phyloP scores from a whole-genome alignment of 192 early-diverging fungal genomes.

The Hyaloraphidium curvatum region DNA sequence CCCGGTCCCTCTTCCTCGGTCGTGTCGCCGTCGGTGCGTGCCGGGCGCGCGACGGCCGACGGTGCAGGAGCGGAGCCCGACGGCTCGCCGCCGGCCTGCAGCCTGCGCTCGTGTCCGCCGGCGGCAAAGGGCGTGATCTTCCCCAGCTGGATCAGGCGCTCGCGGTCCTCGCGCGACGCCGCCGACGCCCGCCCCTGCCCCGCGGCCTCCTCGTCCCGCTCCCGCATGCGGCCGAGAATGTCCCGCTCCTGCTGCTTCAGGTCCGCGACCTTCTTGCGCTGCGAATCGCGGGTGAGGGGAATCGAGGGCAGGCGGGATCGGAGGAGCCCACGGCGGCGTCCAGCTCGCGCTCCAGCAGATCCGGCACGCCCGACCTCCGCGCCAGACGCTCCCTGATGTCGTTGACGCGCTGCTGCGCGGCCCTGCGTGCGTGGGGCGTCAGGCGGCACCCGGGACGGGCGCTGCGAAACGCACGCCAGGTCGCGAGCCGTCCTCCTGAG shows the following conservation, averaged over 20 bases:
- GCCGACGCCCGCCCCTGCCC: not conserved
- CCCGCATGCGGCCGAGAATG: conserved; percentile 20
- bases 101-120: too few species aligned
- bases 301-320: conserved; percentile 2
- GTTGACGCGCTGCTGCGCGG: conserved; percentile 10
- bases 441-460: conserved; percentile 7
- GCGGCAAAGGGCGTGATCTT: conserved; percentile 52
- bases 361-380: not conserved
- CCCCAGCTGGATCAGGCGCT: conserved; percentile 43
- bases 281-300: conserved; percentile 10
- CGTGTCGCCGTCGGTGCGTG: not conserved
- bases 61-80: not conserved
- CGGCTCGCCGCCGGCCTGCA: conserved; percentile 12
- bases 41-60: not conserved
- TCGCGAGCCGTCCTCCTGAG: conserved; percentile 20
- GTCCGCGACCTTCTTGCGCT: conserved; percentile 8
- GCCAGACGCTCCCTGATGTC: conserved; percentile 4
- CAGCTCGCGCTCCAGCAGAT: not conserved
- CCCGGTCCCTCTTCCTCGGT: conserved; percentile 6
- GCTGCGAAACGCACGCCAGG: conserved; percentile 7
- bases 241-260: conserved; percentile 20
- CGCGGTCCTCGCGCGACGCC: conserved; percentile 17
- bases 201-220: conserved; percentile 10
- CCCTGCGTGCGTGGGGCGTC: conserved; percentile 6
- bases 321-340: not conserved